A percentile compares a stretch with the other conserved stretches of the same genome.
phyloP scores from a whole-genome alignment of 208 protist genomes.

The Wallacemonas sp. region DNA sequence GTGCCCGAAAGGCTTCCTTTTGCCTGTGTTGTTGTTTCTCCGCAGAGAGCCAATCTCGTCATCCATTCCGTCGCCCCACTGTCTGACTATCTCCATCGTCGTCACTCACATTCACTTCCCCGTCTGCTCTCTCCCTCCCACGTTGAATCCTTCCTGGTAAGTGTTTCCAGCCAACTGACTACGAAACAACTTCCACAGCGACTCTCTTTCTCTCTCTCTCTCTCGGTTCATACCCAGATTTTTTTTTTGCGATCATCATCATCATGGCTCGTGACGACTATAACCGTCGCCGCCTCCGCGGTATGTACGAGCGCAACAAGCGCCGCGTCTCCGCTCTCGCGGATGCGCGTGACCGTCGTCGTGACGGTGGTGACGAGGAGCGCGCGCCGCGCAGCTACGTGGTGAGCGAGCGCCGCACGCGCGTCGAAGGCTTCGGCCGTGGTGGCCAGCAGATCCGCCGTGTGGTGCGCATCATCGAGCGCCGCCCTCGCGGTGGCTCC shows the following conservation, averaged over 20 bases:
- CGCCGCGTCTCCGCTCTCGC: constrained; percentile 68
- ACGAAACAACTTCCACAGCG: neutral
- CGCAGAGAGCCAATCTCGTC: no score
- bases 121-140: no score
- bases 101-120: no score
- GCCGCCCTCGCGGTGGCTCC: constrained; percentile 12
- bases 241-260: constrained; percentile 1
- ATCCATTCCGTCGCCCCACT: no score
- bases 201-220: constrained; percentile 13
- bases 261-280: constrained; percentile 74
- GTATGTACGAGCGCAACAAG: constrained; percentile 81
- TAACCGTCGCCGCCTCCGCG: constrained; percentile 77
- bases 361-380: constrained; percentile 40
- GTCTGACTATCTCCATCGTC: no score
- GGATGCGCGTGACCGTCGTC: constrained; percentile 70
- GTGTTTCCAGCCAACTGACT: no score
- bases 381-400: constrained; percentile 75
- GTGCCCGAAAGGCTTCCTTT: no score
- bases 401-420: constrained; percentile 74
- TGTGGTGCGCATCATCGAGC: constrained; percentile 29
- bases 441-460: constrained; percentile 67
- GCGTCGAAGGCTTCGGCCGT: constrained; percentile 80
- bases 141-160: no score
- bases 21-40: no score
- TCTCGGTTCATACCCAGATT: neutral